Base-by-base conservation (phyloP, 177 flowering plant species). In the Vitis hybrid region DNA sequence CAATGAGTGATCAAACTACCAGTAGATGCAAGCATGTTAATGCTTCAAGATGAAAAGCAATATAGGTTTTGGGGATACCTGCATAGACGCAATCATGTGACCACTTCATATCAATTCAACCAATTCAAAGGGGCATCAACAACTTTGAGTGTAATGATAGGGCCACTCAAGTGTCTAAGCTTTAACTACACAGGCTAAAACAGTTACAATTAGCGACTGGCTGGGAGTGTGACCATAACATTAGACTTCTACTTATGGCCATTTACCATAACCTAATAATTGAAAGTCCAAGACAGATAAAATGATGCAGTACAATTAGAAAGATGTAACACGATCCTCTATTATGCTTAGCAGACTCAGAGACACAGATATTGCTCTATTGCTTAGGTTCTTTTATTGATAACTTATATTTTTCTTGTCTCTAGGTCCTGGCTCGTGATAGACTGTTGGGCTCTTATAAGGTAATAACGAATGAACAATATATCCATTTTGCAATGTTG, bases 371-470 rank as follows among this genome's bases (percentile, higher is more conserved):
- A 32, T 15, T 9, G 5, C 12, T 20, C 46, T 14, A 13, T 27
- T 1, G 20, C 10, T 11, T 24, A 63, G 20, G 46, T 55, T 62
- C 60, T 20, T 32, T 17, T 18, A 11, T 58, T 9, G 65, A 66
- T 27, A 48, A 32, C 59, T 61, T 17, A 53, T 6, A 56, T 51
- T 63, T 27, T 41, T 48, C 21, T 71, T 64, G 35, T 35, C 50
- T 49, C 69, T 66, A 93, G 98, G 80, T 94, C 71, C 78, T 92
- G 66, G 97, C 91, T 76, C 92, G 97, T 24, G 98, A 94, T 62
- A 87, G 97, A 81, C 80, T 94, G 65, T 77, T 94, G 80, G 97
- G 97, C 49, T 88, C 97, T 20, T 92, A 92, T 59, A 90, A 94
- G 97, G 97, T 94, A 86, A n/a, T 18, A 50, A 20, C 51, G 14